phyloP scores from a whole-genome alignment of 2,329 filamentous ascomycete genomes.

The Microcera coccophila region DNA sequence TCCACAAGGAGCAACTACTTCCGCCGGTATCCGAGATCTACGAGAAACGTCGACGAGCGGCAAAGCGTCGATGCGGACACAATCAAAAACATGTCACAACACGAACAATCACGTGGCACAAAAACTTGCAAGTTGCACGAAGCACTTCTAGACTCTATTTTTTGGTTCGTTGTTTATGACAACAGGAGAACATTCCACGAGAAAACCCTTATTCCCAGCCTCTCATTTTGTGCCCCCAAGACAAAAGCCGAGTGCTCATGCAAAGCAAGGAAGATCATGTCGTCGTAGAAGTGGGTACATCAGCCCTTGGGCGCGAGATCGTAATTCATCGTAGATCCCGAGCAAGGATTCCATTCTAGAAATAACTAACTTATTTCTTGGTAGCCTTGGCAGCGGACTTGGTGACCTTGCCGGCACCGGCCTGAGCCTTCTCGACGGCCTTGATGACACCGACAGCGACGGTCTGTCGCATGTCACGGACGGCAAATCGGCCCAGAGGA shows the following conservation, averaged over 20 bases:
- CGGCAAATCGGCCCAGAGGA: slow-evolving; percentile 98
- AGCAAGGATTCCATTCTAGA: slow-evolving; percentile 22
- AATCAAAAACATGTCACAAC: too few relatives aligned
- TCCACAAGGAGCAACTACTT: too few relatives aligned
- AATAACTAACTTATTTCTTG: slow-evolving; percentile 62
- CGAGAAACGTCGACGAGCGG: too few relatives aligned
- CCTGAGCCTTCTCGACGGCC: slow-evolving; percentile 65
- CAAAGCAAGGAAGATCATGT: slow-evolving; percentile 42
- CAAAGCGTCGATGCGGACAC: too few relatives aligned
- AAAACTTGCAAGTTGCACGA: slow-evolving; percentile 21
- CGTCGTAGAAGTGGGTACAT: slow-evolving; percentile 45
- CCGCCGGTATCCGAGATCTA: too few relatives aligned
- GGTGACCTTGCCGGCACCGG: slow-evolving; percentile 59
- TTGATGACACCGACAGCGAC: slow-evolving; percentile 96
- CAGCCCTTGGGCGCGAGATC: slow-evolving; percentile 26
- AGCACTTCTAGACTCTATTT: slow-evolving; percentile 48
- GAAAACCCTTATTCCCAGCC: slow-evolving; percentile 38
- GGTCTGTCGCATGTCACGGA: slow-evolving; percentile 95
- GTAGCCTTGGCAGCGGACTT: slow-evolving; percentile 69
- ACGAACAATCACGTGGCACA: too few relatives aligned
- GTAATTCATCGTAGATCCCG: slow-evolving; percentile 25
- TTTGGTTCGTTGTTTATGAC: slow-evolving; percentile 44
- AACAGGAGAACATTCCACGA: slow-evolving; percentile 41
- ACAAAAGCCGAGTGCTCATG: slow-evolving; percentile 42
- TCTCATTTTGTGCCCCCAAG: slow-evolving; percentile 44